Evolutionary conservation across 495 filamentous ascomycete species (phyloP), one percentile per base, ranked within the genome.

Genomic region (Penicillium salamii): DNA sequence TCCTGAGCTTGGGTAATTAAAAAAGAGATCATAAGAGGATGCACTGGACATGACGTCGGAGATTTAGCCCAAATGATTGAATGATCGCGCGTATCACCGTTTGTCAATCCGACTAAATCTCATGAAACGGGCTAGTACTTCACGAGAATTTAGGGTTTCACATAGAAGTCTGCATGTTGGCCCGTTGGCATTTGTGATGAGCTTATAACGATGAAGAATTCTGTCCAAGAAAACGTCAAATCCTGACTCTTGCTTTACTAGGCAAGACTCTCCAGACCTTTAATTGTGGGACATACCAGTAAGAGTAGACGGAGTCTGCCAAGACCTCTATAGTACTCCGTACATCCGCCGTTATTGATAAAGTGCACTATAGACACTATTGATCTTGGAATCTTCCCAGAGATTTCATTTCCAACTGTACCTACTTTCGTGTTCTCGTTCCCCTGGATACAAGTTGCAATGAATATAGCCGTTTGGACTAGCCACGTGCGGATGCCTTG

Each of bases 11-110:
- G 15, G 3, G 18, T 28, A n/a, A 38, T 40, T 40, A 40, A 39
- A 26, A 31, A 31, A 26, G 46, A 40, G 46, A 46, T 48, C 15
- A n/a, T 32, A 18, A 21, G 8, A 39, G 26, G 38, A 35, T 46
- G 33, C 14, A 12, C 32, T 26, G 12, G n/a, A 26, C 19, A 35
- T 48, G 46, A 29, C 26, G 7, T 48, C 35, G 36, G 46, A 17
- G 7, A 15, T 18, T 48, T 40, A 14, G 11, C 32, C 34, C 18
- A 47, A 21, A 12, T 17, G 3, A 32, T 15, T 21, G 17, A 11
- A 13, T 29, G 32, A 26, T 46, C 3, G 20, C 29, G 23, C 26
- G 14, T 15, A 31, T 14, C 12, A 7, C 11, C 5, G 5, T 12
- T 46, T 35, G n/a, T 3, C 34, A 46, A 36, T 17, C 20, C 17